Base-by-base conservation (phyloP, 805 yeast species). In the Nakazawaea peltata region DNA sequence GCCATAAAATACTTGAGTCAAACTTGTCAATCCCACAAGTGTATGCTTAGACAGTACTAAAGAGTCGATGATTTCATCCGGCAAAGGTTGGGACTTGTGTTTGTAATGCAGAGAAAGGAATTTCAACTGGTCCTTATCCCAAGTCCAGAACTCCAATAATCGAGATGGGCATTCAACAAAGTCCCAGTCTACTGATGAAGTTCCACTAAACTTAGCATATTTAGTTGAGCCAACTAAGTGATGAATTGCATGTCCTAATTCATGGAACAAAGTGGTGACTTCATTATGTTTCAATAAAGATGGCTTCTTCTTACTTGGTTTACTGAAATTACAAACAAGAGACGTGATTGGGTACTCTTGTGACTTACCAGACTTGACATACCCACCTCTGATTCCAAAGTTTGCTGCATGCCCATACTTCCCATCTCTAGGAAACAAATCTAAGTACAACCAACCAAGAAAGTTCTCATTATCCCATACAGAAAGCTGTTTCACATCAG, bases 121-220 rank as follows among this genome's bases (percentile, higher is more conserved):
- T 45, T 63, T 68, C 44, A 85, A 62, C 54, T 76, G 78, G 26
- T 66, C 59, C 36, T 67, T 67, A 36, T 78, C 71, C 94, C 95
- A 85, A 26, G 88, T 80, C 85, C 92, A 85, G 55, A 75, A 81
- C 56, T 85, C 95, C 47, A 85, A 64, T 77, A 85, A 74, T 61
- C 85, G 95, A 1, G 94, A 84, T 19, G 95, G 95, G 40, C 90
- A 84, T 57, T 85, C 95, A 33, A 85, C 94, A 59, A 85, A 85
- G 59, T 85, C 95, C 70, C 92, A 69, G 26, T 81, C 75, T 30
- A 82, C 90, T 26, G 71, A 64, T n/a, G n/a, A n/a, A 21, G 88
- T 78, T 16, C 94, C 94, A 50, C 75, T 81, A 58, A 83, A 84
- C 42, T 79, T 67, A 2, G 81, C 67, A 44, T 71, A 76, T 39